phyloP scores from a whole-genome alignment of 257 asterid genomes.

The Scutellaria barbata region DNA sequence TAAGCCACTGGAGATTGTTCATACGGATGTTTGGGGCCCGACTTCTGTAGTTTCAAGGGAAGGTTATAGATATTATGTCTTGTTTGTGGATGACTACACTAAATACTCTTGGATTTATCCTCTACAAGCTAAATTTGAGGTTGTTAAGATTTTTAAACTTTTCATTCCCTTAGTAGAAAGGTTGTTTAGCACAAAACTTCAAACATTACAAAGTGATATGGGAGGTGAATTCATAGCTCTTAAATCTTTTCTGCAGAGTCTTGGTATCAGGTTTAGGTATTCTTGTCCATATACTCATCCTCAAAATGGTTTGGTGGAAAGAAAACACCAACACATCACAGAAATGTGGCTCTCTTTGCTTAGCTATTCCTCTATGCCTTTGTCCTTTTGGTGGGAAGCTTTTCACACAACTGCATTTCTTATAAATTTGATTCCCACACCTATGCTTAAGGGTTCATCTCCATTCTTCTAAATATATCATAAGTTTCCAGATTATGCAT shows the following conservation, averaged over 20 bases:
- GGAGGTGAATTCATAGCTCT: no score
- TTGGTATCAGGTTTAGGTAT: neutral
- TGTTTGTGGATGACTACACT: neutral
- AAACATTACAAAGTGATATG: neutral
- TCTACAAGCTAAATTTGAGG: neutral
- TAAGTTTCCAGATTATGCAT: neutral
- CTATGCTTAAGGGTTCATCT: neutral
- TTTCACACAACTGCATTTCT: neutral
- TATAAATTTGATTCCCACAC: neutral
- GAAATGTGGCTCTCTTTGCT: neutral
- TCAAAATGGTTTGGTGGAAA: neutral
- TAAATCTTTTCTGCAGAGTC: neutral
- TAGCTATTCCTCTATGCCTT: neutral
- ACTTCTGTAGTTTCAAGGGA: neutral
- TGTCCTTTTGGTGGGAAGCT: neutral
- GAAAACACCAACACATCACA: neutral
- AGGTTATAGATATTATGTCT: neutral
- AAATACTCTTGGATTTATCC: neutral
- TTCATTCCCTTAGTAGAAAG: neutral
- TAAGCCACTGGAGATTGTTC: neutral
- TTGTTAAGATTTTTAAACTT: neutral
- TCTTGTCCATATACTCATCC: neutral
- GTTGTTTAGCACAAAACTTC: neutral
- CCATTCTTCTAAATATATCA: neutral
- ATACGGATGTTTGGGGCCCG: conserved; percentile 1